phyloP scores from a whole-genome alignment of 805 yeast species.

The Metschnikowia orientalis region DNA sequence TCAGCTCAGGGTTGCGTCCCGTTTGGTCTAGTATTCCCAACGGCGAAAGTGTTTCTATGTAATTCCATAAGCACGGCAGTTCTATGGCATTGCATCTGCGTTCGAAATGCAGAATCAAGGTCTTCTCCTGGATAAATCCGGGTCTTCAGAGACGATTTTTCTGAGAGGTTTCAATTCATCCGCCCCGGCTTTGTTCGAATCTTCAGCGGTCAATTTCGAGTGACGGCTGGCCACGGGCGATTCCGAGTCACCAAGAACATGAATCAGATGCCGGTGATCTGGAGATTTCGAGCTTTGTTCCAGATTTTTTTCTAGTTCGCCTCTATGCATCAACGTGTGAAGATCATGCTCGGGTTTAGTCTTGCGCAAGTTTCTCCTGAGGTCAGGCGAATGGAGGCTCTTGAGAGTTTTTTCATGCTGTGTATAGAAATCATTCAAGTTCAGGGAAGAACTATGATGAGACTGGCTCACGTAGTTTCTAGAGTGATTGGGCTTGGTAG shows the following conservation, averaged over 20 bases:
- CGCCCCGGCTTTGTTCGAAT: no score
- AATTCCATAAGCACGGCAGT: no score
- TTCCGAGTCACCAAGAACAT: no score
- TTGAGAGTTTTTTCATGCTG: conserved; percentile 15
- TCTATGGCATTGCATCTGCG: no score
- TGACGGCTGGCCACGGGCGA: no score
- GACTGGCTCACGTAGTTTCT: no score
- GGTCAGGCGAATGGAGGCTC: conserved; percentile 24
- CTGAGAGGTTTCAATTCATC: conserved; percentile 2
- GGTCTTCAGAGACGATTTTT: conserved; percentile 2
- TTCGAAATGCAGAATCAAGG: conserved; percentile 3
- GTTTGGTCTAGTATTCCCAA: no score
- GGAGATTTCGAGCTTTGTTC: no score
- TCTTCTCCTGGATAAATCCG: neutral
- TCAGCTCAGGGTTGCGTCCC: no score
- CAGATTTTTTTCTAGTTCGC: neutral
- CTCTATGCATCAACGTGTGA: neutral
- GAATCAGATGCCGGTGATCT: no score
- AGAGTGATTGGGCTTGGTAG: conserved; percentile 1
- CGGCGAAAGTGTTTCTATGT: no score
- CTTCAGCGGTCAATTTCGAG: no score
- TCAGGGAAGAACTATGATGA: conserved; percentile 12
- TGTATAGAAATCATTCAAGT: conserved; percentile 18
- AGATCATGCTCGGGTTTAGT: conserved; percentile 7
- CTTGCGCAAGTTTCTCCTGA: conserved; percentile 12